These are phyloP conservation scores for Tricholoma flavovirens DNA, from an alignment of 768 basidiomycete genomes.

Conservation along the genomic window DNA sequence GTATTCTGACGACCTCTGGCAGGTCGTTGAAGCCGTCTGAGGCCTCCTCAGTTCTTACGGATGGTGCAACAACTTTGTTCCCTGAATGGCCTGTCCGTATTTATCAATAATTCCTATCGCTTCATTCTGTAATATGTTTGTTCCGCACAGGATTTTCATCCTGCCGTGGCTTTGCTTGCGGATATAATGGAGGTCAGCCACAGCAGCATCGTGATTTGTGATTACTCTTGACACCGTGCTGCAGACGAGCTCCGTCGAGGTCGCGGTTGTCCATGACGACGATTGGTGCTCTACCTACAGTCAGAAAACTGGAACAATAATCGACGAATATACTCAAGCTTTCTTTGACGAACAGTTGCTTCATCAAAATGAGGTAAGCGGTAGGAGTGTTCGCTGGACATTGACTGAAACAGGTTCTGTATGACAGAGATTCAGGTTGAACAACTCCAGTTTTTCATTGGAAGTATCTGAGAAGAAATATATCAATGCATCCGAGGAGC, in stretches of 20 bases:
- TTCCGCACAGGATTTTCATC: neutral
- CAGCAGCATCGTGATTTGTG: neutral
- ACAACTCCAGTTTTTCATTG: neutral
- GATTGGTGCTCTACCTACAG: slow-evolving; percentile 9
- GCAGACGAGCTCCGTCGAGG: slow-evolving; percentile 6
- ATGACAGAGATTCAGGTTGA: neutral
- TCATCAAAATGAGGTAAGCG: neutral
- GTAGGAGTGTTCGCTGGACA: neutral
- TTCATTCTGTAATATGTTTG: neutral
- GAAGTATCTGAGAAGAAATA: neutral
- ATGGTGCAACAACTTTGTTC: neutral
- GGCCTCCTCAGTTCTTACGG: neutral
- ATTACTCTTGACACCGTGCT: neutral
- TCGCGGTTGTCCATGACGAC: slow-evolving; percentile 10
- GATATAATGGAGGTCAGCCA: slow-evolving; percentile 1
- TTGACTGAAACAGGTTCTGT: neutral
- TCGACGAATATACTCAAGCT: slow-evolving; percentile 8
- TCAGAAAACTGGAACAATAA: neutral
- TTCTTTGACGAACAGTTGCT: slow-evolving; percentile 3
- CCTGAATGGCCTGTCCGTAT: slow-evolving; percentile 1
- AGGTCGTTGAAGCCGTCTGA: neutral
- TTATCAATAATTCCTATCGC: neutral
- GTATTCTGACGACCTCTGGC: neutral
- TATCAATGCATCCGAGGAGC: neutral
- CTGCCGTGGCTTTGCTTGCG: neutral